phyloP scores from a whole-genome alignment of 176 grass and related monocot genomes.

The Bothriochloa decipiens region DNA sequence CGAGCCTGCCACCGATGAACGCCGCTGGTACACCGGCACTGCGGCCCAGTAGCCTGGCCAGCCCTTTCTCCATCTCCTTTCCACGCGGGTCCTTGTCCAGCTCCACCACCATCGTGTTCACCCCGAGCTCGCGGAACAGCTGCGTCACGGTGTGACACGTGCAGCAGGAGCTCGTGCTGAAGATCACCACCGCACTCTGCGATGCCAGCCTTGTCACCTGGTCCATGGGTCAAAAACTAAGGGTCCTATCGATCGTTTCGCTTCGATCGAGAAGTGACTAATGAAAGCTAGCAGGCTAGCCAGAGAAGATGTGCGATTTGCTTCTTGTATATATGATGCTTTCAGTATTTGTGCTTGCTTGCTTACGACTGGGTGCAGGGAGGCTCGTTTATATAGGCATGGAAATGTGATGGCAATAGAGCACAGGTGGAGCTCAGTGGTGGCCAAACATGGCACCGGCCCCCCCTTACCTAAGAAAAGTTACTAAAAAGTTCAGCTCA shows the following conservation, averaged over 20 bases:
- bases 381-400: constrained; percentile 47
- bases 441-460: too few species aligned
- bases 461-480: too few species aligned
- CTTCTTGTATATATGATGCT: not conserved
- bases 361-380: not conserved
- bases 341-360: not conserved
- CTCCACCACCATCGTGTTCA: constrained; percentile 50
- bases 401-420: not conserved
- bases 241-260: not conserved
- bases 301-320: not conserved
- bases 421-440: too few species aligned
- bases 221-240: constrained; percentile 21
- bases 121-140: constrained; percentile 56
- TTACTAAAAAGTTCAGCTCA: too few species aligned
- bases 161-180: constrained; percentile 82
- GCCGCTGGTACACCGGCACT: constrained; percentile 50
- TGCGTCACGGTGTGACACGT: constrained; percentile 75
- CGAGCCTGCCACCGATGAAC: constrained; percentile 59
- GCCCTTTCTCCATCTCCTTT: constrained; percentile 55
- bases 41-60: constrained; percentile 52
- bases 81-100: constrained; percentile 52
- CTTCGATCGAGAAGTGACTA: not conserved
- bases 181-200: constrained; percentile 76
- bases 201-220: constrained; percentile 66
- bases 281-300: not conserved